Evolutionary conservation across 2,329 filamentous ascomycete species (phyloP).

Genomic region (Capronia coronata): DNA sequence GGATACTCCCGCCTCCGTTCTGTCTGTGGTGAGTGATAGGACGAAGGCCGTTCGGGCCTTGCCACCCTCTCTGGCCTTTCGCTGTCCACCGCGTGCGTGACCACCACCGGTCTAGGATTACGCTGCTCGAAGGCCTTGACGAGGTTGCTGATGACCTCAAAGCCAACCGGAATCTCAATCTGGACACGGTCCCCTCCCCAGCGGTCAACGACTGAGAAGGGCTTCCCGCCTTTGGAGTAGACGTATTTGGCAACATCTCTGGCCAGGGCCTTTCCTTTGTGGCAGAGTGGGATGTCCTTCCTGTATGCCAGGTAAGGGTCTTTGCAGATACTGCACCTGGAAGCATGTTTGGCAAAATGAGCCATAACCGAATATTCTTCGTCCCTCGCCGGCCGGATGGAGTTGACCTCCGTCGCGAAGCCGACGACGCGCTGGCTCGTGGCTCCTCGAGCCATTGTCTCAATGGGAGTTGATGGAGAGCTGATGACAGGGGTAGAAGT

Average conservation of each 20-base stretch:
- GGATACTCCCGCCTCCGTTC: slow-evolving; percentile 8
- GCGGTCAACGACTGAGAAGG: slow-evolving; percentile 41
- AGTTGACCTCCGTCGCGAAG: slow-evolving; percentile 24
- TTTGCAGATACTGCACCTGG: slow-evolving; percentile 32
- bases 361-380: slow-evolving; percentile 36
- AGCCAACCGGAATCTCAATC: slow-evolving; percentile 39
- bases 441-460: slow-evolving; percentile 19
- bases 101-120: slow-evolving; percentile 6
- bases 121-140: slow-evolving; percentile 41
- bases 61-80: slow-evolving; percentile 8
- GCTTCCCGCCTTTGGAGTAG: slow-evolving; percentile 33
- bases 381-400: slow-evolving; percentile 28
- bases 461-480: slow-evolving; percentile 11
- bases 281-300: slow-evolving; percentile 32
- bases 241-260: slow-evolving; percentile 34
- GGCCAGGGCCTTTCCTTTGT: slow-evolving; percentile 33
- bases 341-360: slow-evolving; percentile 33
- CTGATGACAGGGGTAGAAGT: slow-evolving; percentile 18
- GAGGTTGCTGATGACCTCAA: slow-evolving; percentile 34
- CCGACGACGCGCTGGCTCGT: slow-evolving; percentile 25
- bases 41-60: slow-evolving; percentile 2
- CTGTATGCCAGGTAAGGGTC: slow-evolving; percentile 31
- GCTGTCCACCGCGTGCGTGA: not conserved
- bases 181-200: slow-evolving; percentile 35
- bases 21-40: slow-evolving; percentile 1